Evolutionary conservation across 2,329 filamentous ascomycete species (phyloP), one percentile per base, ranked within the genome.

Genomic region (Thelonectria olida): DNA sequence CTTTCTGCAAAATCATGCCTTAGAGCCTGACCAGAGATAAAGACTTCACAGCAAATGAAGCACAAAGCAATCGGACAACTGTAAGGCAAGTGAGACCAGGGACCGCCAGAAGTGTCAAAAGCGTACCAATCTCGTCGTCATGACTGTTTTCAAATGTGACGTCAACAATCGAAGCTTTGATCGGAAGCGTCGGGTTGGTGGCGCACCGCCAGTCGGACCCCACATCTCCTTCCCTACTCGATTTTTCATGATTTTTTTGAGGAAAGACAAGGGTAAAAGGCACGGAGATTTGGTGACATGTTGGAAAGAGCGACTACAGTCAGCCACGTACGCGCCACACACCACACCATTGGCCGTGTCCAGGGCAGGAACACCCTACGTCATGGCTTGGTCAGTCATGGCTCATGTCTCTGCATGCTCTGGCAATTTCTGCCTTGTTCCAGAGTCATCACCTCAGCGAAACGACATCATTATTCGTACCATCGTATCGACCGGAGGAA

Each of bases 121-220:
- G 15, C 49, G 42, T 28, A 27, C 36, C 19, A 48, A 39, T 12
- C 10, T 34, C 31, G n/a, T 12, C 22, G 51, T 52, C 23, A 42
- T 31, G 49, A n/a, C 22, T 52, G 34, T 54, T 59, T 23, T 28
- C 36, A 23, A 25, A 53, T 22, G 27, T 71, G 68, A 70, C 68
- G 68, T 70, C 65, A 70, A 64, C 45, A 39, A 61, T 60, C 48
- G 62, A 41, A 54, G 15, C 41, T 22, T 56, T 22, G 48, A 67
- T 64, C 67, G 65, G 60, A 64, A 58, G 48, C 27, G 44, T 38
- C 59, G 66, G 58, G 51, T 56, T n/a, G 23, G 31, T 20, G 48
- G 53, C 15, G 45, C 22, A 58, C 54, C n/a, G n/a, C n/a, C n/a
- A n/a, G n/a, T n/a, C n/a, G n/a, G 54, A 34, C 54, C 9, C 61